phyloP scores from a whole-genome alignment of 2,329 filamentous ascomycete species.

The Grosmannia penicillata region DNA sequence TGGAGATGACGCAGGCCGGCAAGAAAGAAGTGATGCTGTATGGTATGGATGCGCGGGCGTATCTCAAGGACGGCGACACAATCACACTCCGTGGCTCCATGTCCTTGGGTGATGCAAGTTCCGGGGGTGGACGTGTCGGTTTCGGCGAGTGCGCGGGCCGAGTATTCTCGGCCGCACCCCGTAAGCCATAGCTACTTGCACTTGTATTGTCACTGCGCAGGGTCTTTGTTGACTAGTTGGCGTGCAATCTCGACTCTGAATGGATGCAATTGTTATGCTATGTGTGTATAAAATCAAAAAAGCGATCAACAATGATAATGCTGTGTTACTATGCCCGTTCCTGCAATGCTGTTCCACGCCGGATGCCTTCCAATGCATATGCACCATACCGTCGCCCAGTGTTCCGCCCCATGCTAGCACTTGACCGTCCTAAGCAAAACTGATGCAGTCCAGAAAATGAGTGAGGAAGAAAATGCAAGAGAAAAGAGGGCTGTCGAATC shows the following conservation, averaged over 20 bases:
- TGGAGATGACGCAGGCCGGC: slow-evolving; percentile 30
- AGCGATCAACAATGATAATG: not conserved
- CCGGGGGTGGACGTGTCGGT: slow-evolving; percentile 20
- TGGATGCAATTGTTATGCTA: too few relatives aligned
- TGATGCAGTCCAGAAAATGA: too few relatives aligned
- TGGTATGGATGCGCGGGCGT: slow-evolving; percentile 24
- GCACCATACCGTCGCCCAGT: too few relatives aligned
- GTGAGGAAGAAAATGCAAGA: not conserved
- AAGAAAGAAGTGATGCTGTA: slow-evolving; percentile 25
- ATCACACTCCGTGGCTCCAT: slow-evolving; percentile 22
- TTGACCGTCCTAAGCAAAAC: too few relatives aligned
- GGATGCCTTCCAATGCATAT: too few relatives aligned
- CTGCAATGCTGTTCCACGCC: too few relatives aligned
- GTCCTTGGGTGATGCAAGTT: not conserved
- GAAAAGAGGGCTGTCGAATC: too few relatives aligned
- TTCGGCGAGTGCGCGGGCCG: slow-evolving; percentile 24
- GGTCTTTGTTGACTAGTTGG: too few relatives aligned
- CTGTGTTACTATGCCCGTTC: too few relatives aligned
- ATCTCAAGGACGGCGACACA: slow-evolving; percentile 30
- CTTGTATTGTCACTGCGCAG: too few relatives aligned
- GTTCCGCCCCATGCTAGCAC: too few relatives aligned
- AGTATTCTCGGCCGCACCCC: not conserved
- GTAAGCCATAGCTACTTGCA: not conserved
- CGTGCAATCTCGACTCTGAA: too few relatives aligned
- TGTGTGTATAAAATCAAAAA: not conserved